Evolutionary conservation across 306 rosid genomes (phyloP).

Genomic region (Senna tora): DNA sequence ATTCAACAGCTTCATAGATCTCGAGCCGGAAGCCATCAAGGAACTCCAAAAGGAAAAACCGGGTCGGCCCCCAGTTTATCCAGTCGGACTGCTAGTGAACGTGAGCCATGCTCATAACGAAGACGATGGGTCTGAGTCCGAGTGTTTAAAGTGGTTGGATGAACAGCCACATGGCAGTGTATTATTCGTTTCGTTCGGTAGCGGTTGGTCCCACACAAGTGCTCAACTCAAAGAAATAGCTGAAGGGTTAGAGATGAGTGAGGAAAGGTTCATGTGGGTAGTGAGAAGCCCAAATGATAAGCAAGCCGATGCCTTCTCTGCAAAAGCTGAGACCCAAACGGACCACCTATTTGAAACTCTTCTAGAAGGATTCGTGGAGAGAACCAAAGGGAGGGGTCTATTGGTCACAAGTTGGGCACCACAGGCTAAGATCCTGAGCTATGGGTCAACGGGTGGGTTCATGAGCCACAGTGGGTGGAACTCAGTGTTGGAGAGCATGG

Average conservation of each 20-base stretch:
- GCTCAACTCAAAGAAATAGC: conserved; percentile 10
- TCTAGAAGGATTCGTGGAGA: not conserved
- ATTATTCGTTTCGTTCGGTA: conserved; percentile 11
- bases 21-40: no score
- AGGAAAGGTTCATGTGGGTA: conserved; percentile 15
- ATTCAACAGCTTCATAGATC: no score
- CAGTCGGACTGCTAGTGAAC: conserved; percentile 24
- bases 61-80: not conserved
- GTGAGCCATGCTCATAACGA: not conserved
- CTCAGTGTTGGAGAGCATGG: not conserved
- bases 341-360: no score
- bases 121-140: not conserved
- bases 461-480: not conserved
- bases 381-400: not conserved
- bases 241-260: conserved; percentile 4
- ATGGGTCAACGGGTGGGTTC: not conserved
- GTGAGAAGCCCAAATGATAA: not conserved
- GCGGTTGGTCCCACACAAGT: not conserved
- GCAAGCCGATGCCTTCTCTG: not conserved
- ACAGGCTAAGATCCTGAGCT: not conserved
- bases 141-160: conserved; percentile 2
- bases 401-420: not conserved
- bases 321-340: not conserved
- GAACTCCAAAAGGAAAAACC: not conserved
- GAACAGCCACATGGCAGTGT: not conserved